phyloP scores from a whole-genome alignment of 2,329 filamentous ascomycete species.

The Trichoderma oligosporum region DNA sequence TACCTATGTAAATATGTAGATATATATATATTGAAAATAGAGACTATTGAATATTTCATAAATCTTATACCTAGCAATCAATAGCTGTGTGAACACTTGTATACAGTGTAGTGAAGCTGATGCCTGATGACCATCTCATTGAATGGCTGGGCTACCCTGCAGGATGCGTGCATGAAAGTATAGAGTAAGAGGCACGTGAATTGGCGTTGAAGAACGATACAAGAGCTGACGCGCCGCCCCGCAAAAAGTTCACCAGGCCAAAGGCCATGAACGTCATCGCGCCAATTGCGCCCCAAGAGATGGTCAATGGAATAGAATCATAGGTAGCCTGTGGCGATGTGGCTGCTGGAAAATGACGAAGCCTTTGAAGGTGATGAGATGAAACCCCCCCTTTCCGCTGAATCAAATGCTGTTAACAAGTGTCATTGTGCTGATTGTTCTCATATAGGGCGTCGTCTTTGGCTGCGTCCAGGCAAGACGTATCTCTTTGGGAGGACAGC shows the following conservation, averaged over 20 bases:
- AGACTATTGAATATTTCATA: no score
- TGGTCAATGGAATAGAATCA: conserved; percentile 10
- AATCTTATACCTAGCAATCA: no score
- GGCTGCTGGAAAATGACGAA: conserved; percentile 59
- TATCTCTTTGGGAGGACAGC: conserved; percentile 82
- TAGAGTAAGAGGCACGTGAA: conserved; percentile 25
- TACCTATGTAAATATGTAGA: no score
- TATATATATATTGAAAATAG: no score
- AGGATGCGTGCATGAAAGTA: neutral
- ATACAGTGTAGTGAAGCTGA: no score
- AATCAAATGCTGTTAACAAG: neutral
- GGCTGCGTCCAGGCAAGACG: conserved; percentile 80
- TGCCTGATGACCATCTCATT: no score
- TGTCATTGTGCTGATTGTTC: conserved; percentile 15
- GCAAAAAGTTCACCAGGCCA: conserved; percentile 18
- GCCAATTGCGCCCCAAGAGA: neutral
- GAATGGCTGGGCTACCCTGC: no score
- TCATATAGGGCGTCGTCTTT: conserved; percentile 54
- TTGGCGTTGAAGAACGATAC: conserved; percentile 20
- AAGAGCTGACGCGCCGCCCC: conserved; percentile 18
- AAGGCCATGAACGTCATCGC: conserved; percentile 16
- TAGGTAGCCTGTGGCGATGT: conserved; percentile 45
- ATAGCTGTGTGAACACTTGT: no score
- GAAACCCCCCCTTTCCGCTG: neutral
- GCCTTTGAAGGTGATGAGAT: conserved; percentile 44